Percentiles rank a stretch among this genome's conserved stretches.
These are phyloP conservation scores for Spergularia bocconei DNA, from an alignment of 148 eudicot species.

Conservation along the genomic window DNA sequence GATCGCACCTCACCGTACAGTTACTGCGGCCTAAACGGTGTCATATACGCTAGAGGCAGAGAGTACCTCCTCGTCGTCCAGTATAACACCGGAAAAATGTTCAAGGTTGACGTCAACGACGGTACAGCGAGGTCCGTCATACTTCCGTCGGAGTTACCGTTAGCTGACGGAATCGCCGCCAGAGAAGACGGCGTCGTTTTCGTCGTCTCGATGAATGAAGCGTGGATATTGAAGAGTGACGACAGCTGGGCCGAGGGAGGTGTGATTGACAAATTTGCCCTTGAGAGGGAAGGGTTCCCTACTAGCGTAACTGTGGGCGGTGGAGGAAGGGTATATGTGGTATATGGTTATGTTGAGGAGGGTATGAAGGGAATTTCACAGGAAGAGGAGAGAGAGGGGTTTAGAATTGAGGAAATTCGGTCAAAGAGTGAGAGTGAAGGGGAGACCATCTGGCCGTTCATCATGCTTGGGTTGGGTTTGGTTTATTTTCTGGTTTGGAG, in stretches of 20 bases:
- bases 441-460: slow-evolving; percentile 57
- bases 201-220: slow-evolving; percentile 47
- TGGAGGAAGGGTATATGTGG: slow-evolving; percentile 69
- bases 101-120: slow-evolving; percentile 58
- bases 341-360: slow-evolving; percentile 79
- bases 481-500: slow-evolving; percentile 77
- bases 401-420: slow-evolving; percentile 59
- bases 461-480: slow-evolving; percentile 72
- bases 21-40: slow-evolving; percentile 65
- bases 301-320: slow-evolving; percentile 58
- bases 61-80: slow-evolving; percentile 70
- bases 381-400: slow-evolving; percentile 48
- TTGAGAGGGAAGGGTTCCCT: slow-evolving; percentile 55
- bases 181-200: slow-evolving; percentile 64
- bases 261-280: slow-evolving; percentile 77
- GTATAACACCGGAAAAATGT: slow-evolving; percentile 72
- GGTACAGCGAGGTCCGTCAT: slow-evolving; percentile 52
- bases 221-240: slow-evolving; percentile 64
- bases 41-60: slow-evolving; percentile 44
- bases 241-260: slow-evolving; percentile 61
- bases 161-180: slow-evolving; percentile 56
- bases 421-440: slow-evolving; percentile 47
- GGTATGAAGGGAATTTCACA: slow-evolving; percentile 47
- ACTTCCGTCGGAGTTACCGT: slow-evolving; percentile 44
- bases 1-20: slow-evolving; percentile 34